Evolutionary conservation across 2,329 filamentous ascomycete species (phyloP).

Genomic region (Ascochyta rabiei): DNA sequence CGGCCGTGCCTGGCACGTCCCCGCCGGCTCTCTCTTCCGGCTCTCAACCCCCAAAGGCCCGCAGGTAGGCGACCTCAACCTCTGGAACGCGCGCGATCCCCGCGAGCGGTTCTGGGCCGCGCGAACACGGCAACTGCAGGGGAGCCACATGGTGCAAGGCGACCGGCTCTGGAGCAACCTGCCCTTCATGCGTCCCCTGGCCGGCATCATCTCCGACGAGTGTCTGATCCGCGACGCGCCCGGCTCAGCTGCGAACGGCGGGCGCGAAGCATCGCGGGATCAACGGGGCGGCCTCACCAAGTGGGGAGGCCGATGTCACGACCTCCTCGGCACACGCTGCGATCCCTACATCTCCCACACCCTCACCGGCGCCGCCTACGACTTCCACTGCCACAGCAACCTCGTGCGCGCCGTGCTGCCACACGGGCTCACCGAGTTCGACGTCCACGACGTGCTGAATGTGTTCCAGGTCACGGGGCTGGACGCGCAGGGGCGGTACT

Average conservation of each 20-base stretch:
- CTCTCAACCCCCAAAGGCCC: slow-evolving; percentile 78
- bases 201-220: slow-evolving; percentile 70
- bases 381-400: slow-evolving; percentile 86
- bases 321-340: slow-evolving; percentile 81
- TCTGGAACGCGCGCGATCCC: slow-evolving; percentile 79
- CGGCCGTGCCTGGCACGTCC: slow-evolving; percentile 73
- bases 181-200: slow-evolving; percentile 76
- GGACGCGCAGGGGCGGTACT: slow-evolving; percentile 56
- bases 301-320: slow-evolving; percentile 73
- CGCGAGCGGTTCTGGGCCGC: slow-evolving; percentile 83
- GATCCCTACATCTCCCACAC: slow-evolving; percentile 83
- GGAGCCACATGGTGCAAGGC: slow-evolving; percentile 72
- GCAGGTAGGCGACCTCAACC: slow-evolving; percentile 80
- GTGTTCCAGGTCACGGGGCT: slow-evolving; percentile 84
- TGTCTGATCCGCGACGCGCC: slow-evolving; percentile 50
- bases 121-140: slow-evolving; percentile 78
- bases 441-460: slow-evolving; percentile 86
- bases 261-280: slow-evolving; percentile 49
- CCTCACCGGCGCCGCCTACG: slow-evolving; percentile 72
- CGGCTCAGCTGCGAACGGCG: slow-evolving; percentile 27
- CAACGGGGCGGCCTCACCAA: slow-evolving; percentile 56
- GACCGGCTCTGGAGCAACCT: slow-evolving; percentile 80
- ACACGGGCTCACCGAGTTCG: slow-evolving; percentile 70
- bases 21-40: slow-evolving; percentile 70
- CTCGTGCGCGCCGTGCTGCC: slow-evolving; percentile 74